phyloP scores from a whole-genome alignment of 306 rosid species.

The Ormosia semicastrata region DNA sequence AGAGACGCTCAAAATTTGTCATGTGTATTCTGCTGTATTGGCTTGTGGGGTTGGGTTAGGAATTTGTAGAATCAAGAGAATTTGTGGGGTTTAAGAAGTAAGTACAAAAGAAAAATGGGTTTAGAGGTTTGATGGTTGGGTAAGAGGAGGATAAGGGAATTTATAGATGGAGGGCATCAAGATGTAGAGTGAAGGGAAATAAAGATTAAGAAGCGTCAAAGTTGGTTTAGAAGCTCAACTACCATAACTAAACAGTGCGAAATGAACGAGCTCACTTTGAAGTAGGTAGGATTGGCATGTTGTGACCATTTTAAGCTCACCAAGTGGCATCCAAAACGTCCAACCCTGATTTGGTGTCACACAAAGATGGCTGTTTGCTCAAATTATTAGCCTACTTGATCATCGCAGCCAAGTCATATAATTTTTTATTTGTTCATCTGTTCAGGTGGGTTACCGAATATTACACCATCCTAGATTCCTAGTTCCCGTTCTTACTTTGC shows the following conservation, averaged over 20 bases:
- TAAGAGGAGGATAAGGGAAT: conserved; percentile 29
- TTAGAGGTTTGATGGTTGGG: conserved; percentile 23
- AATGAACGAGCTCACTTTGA: conserved; percentile 12
- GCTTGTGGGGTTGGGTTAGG: background rate
- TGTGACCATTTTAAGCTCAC: conserved; percentile 13
- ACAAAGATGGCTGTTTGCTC: background rate
- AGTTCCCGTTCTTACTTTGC: background rate
- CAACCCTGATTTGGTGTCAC: conserved; percentile 27
- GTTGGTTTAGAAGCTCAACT: conserved; percentile 82
- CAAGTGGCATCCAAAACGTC: conserved; percentile 4
- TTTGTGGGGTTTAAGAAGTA: background rate
- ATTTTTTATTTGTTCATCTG: conserved; percentile 26
- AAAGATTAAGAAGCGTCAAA: conserved; percentile 24
- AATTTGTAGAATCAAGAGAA: conserved; percentile 6
- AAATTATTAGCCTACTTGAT: background rate
- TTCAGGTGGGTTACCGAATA: conserved; percentile 13
- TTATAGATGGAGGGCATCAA: conserved; percentile 45
- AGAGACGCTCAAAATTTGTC: conserved; percentile 21
- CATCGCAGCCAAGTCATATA: background rate
- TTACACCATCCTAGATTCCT: background rate
- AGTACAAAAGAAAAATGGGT: background rate
- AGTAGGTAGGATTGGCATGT: conserved; percentile 35
- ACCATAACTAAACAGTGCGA: conserved; percentile 46
- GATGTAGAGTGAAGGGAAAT: conserved; percentile 12
- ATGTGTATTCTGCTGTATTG: background rate